Base-by-base conservation (phyloP, 2,329 filamentous ascomycete species). In the Aspergillus sp. region DNA sequence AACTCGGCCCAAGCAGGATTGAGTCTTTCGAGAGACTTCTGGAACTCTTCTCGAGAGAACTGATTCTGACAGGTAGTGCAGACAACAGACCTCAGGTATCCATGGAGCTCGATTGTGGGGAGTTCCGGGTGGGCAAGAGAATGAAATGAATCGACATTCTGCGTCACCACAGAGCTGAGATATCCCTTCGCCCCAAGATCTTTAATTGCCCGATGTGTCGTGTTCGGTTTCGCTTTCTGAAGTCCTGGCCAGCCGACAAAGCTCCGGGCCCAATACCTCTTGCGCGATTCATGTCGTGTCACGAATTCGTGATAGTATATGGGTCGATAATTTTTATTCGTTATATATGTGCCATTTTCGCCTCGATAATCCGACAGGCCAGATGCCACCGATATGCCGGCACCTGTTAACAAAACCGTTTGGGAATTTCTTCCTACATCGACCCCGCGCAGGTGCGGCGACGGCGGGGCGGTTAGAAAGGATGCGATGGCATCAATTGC, bases 61-160 rank as follows among this genome's bases (percentile, higher is more conserved):
- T 88, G 82, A 46, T 77, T 81, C 46, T 75, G 77, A 69, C 93
- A 98, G 57, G 82, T 87, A 10, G 86, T 80, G 71, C 93, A 98
- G 45, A 90, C 79, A 25, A 90, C 79, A 25, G 85, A 82, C 54
- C 90, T 81, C 43, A 98, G 77, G 68, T 93, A 95, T 56, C 93
- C 93, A 67, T 98, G 93, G 44, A 98, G 77, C 68, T 97, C 91
- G 41, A 94, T 74, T 7, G 88, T 93, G 5, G 81, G 78, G 39
- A 90, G 70, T 7, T 75, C 64, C 0, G 90, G 88, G 66, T 96
- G 90, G 1, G 89, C 86, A 50, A 72, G 72, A 2, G 79, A 75
- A 68, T 98, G 93, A 65, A 98, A 95, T 2, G 90, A 95, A 70
- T 98, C 93, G 45, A 98, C 93, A 63, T 97, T 97, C 66, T 98